Percentiles rank a stretch among this genome's conserved stretches.
Evolutionary conservation across 202 grass and related monocot species (phyloP).

Genomic region (Setaria viridis): DNA sequence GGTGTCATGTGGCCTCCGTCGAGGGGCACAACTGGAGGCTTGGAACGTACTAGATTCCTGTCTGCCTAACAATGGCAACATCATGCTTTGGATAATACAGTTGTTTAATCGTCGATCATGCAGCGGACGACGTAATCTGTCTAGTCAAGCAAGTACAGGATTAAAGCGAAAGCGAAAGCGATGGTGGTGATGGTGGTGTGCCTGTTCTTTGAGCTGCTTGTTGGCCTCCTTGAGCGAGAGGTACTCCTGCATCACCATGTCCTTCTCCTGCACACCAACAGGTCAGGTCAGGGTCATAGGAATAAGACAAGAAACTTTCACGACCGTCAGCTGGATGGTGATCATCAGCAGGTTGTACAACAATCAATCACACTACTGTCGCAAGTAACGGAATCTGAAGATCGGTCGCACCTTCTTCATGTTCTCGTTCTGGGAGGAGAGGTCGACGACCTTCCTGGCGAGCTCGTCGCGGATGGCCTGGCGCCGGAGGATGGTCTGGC

Average conservation of each 20-base stretch:
- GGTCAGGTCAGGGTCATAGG: background rate
- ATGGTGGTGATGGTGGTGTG: conserved; percentile 17
- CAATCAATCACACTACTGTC: no score
- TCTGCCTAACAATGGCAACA: conserved; percentile 30
- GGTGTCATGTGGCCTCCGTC: conserved; percentile 15
- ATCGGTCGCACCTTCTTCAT: conserved; percentile 68
- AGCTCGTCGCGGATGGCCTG: conserved; percentile 84
- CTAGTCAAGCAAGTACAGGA: background rate
- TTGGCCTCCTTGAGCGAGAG: conserved; percentile 76
- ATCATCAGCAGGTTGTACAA: no score
- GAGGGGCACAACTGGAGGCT: conserved; percentile 34
- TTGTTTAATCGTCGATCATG: background rate
- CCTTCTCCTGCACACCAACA: conserved; percentile 69
- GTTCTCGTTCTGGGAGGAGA: conserved; percentile 75
- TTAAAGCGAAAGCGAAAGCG: conserved; percentile 17
- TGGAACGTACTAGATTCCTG: conserved; percentile 44
- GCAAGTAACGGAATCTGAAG: no score
- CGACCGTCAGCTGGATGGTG: background rate
- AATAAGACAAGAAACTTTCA: background rate
- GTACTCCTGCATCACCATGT: conserved; percentile 68
- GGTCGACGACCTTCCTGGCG: conserved; percentile 61
- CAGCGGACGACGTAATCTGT: background rate
- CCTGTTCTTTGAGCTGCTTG: conserved; percentile 86
- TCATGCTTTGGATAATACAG: no score
- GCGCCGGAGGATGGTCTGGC: conserved; percentile 78